These are phyloP conservation scores for Collybia nuda DNA, from an alignment of 768 basidiomycete genomes.

Conservation along the genomic window DNA sequence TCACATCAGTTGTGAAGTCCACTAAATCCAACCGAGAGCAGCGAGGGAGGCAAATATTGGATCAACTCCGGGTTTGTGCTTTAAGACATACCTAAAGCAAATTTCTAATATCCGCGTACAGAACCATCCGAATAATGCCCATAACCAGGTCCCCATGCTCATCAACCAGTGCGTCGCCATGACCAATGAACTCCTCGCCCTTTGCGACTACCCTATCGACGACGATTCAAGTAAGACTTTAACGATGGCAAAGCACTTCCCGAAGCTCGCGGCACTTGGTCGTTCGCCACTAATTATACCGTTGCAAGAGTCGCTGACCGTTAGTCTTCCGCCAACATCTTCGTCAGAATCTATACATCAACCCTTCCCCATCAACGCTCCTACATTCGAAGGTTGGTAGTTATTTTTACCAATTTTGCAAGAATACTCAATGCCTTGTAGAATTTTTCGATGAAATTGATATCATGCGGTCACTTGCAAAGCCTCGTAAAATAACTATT, in stretches of 20 bases:
- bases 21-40: conserved; percentile 58
- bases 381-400: conserved; percentile 70
- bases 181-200: conserved; percentile 65
- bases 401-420: neutral
- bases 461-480: conserved; percentile 89
- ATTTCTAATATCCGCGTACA: conserved; percentile 16
- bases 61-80: conserved; percentile 53
- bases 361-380: conserved; percentile 77
- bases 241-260: conserved; percentile 56
- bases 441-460: conserved; percentile 83
- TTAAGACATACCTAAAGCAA: neutral
- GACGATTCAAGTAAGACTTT: conserved; percentile 33
- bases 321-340: conserved; percentile 78
- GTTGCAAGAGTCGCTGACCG: conserved; percentile 89
- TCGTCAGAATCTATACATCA: conserved; percentile 60
- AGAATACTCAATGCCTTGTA: conserved; percentile 23
- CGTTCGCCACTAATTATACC: conserved; percentile 80
- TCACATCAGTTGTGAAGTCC: conserved; percentile 86
- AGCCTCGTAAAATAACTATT: conserved; percentile 88
- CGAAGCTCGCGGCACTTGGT: conserved; percentile 53
- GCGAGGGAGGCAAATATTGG: conserved; percentile 60
- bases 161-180: conserved; percentile 57
- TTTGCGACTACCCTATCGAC: conserved; percentile 60
- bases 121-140: conserved; percentile 44
- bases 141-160: conserved; percentile 43